These are phyloP conservation scores for Tetrahymena elliotti DNA, from an alignment of 73 alveolate species.

Conservation along the genomic window DNA sequence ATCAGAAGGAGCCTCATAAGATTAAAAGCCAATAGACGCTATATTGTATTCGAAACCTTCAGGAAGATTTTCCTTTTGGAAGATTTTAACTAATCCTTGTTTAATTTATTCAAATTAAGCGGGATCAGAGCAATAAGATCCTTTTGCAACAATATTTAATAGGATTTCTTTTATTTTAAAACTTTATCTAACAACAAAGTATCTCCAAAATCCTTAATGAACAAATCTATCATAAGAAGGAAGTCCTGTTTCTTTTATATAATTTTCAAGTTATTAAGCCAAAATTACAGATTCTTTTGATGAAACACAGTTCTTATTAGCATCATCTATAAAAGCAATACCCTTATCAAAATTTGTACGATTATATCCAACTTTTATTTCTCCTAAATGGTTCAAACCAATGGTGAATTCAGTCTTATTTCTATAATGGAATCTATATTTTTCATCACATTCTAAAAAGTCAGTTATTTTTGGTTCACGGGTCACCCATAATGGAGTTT, in stretches of 20 bases:
- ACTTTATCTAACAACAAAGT: constrained; percentile 1
- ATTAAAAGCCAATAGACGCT: background rate
- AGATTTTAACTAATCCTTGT: background rate
- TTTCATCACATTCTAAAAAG: constrained; percentile 12
- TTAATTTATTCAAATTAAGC: background rate
- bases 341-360: constrained; percentile 64
- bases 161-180: background rate
- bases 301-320: constrained; percentile 25
- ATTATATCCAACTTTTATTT: constrained; percentile 63
- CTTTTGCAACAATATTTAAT: background rate
- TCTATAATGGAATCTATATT: constrained; percentile 48
- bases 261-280: constrained; percentile 43
- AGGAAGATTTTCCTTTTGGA: background rate
- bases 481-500: constrained; percentile 18
- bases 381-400: constrained; percentile 46
- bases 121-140: background rate
- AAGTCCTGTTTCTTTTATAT: constrained; percentile 43
- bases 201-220: constrained; percentile 56
- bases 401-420: constrained; percentile 79
- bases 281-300: constrained; percentile 45
- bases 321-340: constrained; percentile 52
- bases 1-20: background rate
- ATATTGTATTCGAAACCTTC: background rate
- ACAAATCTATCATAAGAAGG: constrained; percentile 46
- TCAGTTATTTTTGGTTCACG: constrained; percentile 9